Percentiles rank a stretch among this genome's conserved stretches.
Conservation (phyloP, 768 basidiomycete species). For the Austroboletus festivus region DNA sequence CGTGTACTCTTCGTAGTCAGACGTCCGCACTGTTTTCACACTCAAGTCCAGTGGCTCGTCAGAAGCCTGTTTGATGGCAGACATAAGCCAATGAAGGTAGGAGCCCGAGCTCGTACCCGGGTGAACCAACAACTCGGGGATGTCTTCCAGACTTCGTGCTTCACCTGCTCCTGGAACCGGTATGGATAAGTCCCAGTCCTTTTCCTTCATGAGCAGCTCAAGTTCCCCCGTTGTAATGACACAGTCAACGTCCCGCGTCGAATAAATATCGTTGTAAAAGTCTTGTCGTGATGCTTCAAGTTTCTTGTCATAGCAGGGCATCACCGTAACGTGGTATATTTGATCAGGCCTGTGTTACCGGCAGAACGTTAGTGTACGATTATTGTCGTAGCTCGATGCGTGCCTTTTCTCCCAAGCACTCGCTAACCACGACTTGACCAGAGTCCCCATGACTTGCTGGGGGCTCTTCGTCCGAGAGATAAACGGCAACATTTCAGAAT, state of each 20-base stretch:
- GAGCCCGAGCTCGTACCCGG: conserved; percentile 89
- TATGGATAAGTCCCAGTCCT: conserved; percentile 69
- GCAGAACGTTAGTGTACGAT: conserved; percentile 3
- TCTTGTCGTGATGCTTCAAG: conserved; percentile 94
- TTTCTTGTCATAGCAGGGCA: conserved; percentile 99
- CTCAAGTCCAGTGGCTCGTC: conserved; percentile 46
- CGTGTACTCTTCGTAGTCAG: conserved; percentile 76
- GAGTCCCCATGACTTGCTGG: conserved; percentile 89
- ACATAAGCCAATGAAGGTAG: conserved; percentile 80
- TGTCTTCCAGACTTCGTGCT: conserved; percentile 9
- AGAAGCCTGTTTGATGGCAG: conserved; percentile 44
- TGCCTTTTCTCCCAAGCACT: conserved; percentile 64
- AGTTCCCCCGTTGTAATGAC: conserved; percentile 97
- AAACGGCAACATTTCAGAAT: conserved; percentile 89
- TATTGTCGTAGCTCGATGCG: conserved; percentile 29
- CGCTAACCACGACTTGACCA: conserved; percentile 89
- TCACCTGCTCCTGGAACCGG: conserved; percentile 53
- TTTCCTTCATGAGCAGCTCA: conserved; percentile 78
- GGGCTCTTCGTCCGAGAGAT: conserved; percentile 87
- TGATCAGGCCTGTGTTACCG: conserved; percentile 60
- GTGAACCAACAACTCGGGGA: conserved; percentile 77
- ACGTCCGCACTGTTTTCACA: conserved; percentile 59
- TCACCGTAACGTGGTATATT: conserved; percentile 94
- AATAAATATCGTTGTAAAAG: conserved; percentile 79
- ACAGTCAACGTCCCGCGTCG: conserved; percentile 92